Conservation (phyloP, 768 basidiomycete genomes). For the Vararia minispora region DNA sequence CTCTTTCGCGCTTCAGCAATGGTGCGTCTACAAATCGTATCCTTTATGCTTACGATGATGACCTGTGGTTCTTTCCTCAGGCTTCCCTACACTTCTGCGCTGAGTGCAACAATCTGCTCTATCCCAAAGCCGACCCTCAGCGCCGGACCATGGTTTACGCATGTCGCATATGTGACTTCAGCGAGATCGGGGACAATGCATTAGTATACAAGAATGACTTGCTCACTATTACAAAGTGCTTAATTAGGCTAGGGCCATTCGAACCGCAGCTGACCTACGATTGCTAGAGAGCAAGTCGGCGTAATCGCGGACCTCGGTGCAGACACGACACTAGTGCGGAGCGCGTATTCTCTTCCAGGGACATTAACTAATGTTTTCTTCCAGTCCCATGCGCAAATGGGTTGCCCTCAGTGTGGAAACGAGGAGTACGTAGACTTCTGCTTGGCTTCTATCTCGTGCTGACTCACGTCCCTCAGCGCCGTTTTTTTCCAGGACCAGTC, state of each 20-base stretch:
- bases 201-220: constrained; percentile 93
- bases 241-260: background rate
- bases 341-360: constrained; percentile 13
- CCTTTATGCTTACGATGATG: background rate
- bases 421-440: constrained; percentile 53
- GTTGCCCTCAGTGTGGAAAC: constrained; percentile 73
- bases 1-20: too few species aligned
- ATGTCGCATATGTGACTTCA: constrained; percentile 82
- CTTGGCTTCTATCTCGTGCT: background rate
- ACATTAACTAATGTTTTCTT: constrained; percentile 2
- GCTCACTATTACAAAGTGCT: constrained; percentile 85
- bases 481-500: constrained; percentile 97
- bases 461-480: constrained; percentile 37
- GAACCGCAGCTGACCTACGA: constrained; percentile 3
- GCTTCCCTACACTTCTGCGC: constrained; percentile 85
- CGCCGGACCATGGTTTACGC: constrained; percentile 82
- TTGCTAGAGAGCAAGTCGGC: constrained; percentile 78
- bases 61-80: constrained; percentile 23
- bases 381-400: constrained; percentile 59
- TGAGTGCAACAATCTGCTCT: constrained; percentile 92
- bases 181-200: constrained; percentile 76
- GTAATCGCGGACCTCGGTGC: constrained; percentile 79
- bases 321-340: constrained; percentile 86
- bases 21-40: too few species aligned
- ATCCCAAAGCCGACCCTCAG: constrained; percentile 83